Evolutionary conservation across 2,329 filamentous ascomycete genomes (phyloP), one percentile per base, ranked within the genome.

Genomic region (Dothistroma septosporum): DNA sequence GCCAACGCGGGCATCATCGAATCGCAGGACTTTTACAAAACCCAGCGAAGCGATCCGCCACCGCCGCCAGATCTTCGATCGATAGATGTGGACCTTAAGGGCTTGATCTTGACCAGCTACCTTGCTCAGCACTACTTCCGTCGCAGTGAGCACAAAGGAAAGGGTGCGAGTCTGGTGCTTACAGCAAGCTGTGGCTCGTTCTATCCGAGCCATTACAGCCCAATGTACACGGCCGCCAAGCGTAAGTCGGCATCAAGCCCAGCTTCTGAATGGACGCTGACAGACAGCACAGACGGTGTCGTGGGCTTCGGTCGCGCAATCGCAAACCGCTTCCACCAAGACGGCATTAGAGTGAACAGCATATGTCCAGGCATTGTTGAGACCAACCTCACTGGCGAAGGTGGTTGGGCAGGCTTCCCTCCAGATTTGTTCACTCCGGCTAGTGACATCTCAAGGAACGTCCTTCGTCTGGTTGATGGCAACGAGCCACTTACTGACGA

Each of bases 1-100:
- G 79, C 78, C 16, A 82, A 81, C 58, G 79, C 79, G 0, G 79
- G 79, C 1, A 74, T 80, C 22, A 69, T 79, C 8, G 77, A 80
- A 57, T 67, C 72, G 19, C 66, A 71, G 57, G 77, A 77, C 58
- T 79, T 79, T 67, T 79, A 76, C 64, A 71, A 70, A 48, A 68
- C 62, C 8, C 72, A 76, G 54, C 59, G 62, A 24, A 61, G 56
- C 5, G 53, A 56, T 5, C 61, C 64, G 19, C 67, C 70, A 14
- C 70, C 71, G 19, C 44, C 55, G 21, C 64, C 76, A 8, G 70
- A 73, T 21, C 70, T 75, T 48, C 72, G 74, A n/a, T 67, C 74
- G 19, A 70, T 75, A 46, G 76, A 77, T 53, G 72, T 77, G 35
- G 72, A 78, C 61, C 54, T 79, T 24, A 77, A 76, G 48, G 70